Evolutionary conservation across 768 basidiomycete genomes (phyloP).

Genomic region (Leccinum obscurum): DNA sequence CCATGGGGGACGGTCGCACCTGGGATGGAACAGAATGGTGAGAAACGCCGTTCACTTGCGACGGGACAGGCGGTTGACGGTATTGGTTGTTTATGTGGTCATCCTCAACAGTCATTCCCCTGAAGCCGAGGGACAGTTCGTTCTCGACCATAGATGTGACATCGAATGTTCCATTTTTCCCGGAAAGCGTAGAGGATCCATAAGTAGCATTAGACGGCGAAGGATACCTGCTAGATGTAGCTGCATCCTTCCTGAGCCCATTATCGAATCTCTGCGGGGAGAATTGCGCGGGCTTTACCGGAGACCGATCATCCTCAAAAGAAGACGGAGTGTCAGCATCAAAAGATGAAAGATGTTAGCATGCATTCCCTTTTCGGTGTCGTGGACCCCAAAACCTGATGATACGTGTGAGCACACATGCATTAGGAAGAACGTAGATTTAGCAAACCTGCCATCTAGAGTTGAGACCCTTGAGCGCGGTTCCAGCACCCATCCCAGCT

Average conservation of each 20-base stretch:
- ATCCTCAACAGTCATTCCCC: constrained; percentile 62
- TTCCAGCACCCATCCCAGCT: constrained; percentile 48
- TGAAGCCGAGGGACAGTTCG: constrained; percentile 56
- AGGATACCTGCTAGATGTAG: constrained; percentile 41
- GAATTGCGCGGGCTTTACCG: constrained; percentile 48
- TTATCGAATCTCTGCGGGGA: constrained; percentile 57
- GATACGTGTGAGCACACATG: constrained; percentile 9
- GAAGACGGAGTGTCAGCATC: constrained; percentile 19
- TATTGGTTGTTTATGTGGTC: constrained; percentile 43
- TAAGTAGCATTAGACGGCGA: constrained; percentile 47
- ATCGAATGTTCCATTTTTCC: constrained; percentile 38
- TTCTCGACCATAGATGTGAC: constrained; percentile 46
- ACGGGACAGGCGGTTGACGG: constrained; percentile 37
- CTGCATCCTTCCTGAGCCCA: constrained; percentile 42
- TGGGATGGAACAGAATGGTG: constrained; percentile 36
- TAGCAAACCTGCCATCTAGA: constrained; percentile 67
- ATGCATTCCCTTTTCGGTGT: constrained; percentile 42
- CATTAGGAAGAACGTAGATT: constrained; percentile 9
- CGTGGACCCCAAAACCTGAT: constrained; percentile 59
- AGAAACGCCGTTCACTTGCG: constrained; percentile 31
- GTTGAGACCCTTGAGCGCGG: constrained; percentile 51
- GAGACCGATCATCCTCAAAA: constrained; percentile 47
- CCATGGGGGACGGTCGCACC: constrained; percentile 43
- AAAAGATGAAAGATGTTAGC: constrained; percentile 12
- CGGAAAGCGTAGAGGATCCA: constrained; percentile 31